Conservation (phyloP, 257 asterid genomes). For the Haberlea rhodopensis region DNA sequence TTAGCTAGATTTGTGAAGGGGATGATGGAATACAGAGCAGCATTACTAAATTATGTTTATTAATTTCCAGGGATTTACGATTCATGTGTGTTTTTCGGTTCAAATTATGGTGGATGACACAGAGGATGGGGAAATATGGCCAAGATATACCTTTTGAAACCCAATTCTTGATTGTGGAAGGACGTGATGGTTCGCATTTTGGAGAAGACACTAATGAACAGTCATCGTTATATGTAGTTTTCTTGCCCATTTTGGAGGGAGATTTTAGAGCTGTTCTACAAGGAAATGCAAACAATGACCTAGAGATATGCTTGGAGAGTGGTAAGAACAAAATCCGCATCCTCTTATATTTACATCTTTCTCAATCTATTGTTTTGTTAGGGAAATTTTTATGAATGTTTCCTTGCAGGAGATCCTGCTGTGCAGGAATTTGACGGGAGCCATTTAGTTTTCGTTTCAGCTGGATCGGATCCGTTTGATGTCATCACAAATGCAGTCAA, state of each 20-base stretch:
- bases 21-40: neutral
- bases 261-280: slow-evolving; percentile 92
- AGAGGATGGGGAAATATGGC: slow-evolving; percentile 79
- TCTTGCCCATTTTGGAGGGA: slow-evolving; percentile 88
- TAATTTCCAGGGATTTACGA: slow-evolving; percentile 62
- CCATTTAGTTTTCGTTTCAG: slow-evolving; percentile 75
- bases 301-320: slow-evolving; percentile 90
- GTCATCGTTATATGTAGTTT: slow-evolving; percentile 51
- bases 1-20: no score
- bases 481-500: slow-evolving; percentile 84
- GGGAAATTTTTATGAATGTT: neutral
- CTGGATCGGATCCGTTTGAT: slow-evolving; percentile 93
- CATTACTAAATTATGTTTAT: slow-evolving; percentile 4
- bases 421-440: slow-evolving; percentile 86
- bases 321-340: slow-evolving; percentile 39
- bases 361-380: neutral
- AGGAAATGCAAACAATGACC: slow-evolving; percentile 68
- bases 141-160: slow-evolving; percentile 85
- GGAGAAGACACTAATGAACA: slow-evolving; percentile 38
- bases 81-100: slow-evolving; percentile 91
- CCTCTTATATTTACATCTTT: neutral
- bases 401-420: slow-evolving; percentile 72
- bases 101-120: slow-evolving; percentile 99
- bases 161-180: slow-evolving; percentile 80
- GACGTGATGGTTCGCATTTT: slow-evolving; percentile 48